phyloP scores from a whole-genome alignment of 2,329 filamentous ascomycete species.

The Epichloe sibirici region DNA sequence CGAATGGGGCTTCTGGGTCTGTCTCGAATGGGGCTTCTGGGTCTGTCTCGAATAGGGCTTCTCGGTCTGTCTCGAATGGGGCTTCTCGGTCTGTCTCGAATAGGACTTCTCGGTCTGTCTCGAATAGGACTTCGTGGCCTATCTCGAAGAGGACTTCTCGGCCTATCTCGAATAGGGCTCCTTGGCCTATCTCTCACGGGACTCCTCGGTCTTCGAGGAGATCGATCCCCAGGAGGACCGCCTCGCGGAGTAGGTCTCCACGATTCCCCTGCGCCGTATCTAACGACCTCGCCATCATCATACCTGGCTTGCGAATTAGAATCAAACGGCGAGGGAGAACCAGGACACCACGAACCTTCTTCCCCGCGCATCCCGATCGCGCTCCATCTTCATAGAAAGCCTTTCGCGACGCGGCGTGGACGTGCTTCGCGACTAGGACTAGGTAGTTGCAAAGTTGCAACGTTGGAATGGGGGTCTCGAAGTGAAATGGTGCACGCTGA shows the following conservation, averaged over 20 bases:
- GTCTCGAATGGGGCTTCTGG: too few relatives aligned
- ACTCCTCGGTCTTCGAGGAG: slow-evolving; percentile 26
- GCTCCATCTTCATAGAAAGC: slow-evolving; percentile 17
- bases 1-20: too few relatives aligned
- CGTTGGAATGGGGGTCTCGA: not conserved
- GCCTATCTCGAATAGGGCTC: slow-evolving; percentile 14
- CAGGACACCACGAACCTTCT: slow-evolving; percentile 17
- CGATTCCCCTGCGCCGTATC: slow-evolving; percentile 49
- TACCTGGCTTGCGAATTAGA: slow-evolving; percentile 28
- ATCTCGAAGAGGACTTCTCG: slow-evolving; percentile 18
- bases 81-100: slow-evolving; percentile 18
- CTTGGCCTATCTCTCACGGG: slow-evolving; percentile 17
- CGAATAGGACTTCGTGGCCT: slow-evolving; percentile 19
- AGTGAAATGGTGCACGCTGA: too few relatives aligned
- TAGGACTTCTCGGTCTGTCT: slow-evolving; percentile 20
- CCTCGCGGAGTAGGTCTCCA: slow-evolving; percentile 44
- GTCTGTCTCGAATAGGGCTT: slow-evolving; percentile 18
- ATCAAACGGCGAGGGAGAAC: not conserved
- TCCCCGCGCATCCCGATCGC: slow-evolving; percentile 23
- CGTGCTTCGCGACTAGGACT: not conserved
- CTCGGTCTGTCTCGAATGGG: slow-evolving; percentile 19
- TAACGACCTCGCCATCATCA: slow-evolving; percentile 49
- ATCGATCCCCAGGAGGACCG: slow-evolving; percentile 24
- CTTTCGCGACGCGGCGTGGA: not conserved
- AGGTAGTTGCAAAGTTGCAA: not conserved